Conservation (phyloP, 768 basidiomycete species). For the Panaeolus cyanescens region DNA sequence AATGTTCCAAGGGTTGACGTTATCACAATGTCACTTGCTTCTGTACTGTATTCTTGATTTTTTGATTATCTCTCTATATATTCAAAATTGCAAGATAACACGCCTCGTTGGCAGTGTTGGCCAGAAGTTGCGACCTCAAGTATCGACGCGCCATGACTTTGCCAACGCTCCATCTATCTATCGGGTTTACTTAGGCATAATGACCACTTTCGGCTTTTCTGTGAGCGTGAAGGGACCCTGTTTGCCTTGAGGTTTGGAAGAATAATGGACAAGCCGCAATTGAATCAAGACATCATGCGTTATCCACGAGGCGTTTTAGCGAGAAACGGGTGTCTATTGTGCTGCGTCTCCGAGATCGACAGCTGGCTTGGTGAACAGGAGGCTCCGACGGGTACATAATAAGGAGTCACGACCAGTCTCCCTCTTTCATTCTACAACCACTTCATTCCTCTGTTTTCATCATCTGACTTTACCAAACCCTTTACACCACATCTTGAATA, state of each 20-base stretch:
- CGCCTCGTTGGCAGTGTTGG: not conserved
- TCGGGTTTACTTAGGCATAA: not conserved
- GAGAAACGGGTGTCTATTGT: conserved; percentile 3
- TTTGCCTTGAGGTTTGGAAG: conserved; percentile 21
- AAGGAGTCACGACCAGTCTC: not conserved
- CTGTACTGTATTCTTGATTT: not conserved
- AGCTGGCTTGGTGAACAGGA: not conserved
- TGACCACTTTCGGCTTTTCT: conserved; percentile 10
- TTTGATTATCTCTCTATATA: not conserved
- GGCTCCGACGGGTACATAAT: conserved; percentile 12
- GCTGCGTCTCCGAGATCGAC: conserved; percentile 11
- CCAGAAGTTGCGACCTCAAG: not conserved
- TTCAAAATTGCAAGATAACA: not conserved
- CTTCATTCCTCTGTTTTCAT: not conserved
- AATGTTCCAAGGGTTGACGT: not conserved
- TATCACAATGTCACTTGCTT: not conserved
- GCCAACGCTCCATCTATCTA: not conserved
- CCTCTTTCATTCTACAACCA: not conserved
- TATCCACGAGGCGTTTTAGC: conserved; percentile 23
- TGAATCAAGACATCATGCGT: conserved; percentile 17
- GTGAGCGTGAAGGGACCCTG: conserved; percentile 8
- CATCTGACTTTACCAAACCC: not conserved
- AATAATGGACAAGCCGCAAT: not conserved
- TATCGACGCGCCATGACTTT: not conserved
- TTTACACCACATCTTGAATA: not conserved